phyloP scores from a whole-genome alignment of 78 protist genomes.

The Chrysochromulina parva region DNA sequence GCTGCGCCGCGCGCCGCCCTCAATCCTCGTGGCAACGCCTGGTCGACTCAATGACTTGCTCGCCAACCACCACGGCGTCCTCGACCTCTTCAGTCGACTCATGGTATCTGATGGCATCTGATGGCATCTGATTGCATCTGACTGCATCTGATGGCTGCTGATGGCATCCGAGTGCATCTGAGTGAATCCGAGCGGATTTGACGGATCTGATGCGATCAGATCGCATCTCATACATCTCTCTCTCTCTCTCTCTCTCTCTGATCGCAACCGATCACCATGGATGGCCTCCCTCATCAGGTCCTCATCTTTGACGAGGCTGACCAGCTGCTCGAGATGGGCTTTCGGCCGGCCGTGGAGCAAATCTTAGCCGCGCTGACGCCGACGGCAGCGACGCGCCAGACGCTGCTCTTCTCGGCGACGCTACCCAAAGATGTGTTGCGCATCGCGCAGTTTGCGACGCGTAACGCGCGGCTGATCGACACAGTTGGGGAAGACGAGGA shows the following conservation, averaged over 20 bases:
- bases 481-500: conserved; percentile 35
- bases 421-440: not conserved
- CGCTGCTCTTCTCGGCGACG: conserved; percentile 74
- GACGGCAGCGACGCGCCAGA: conserved; percentile 39
- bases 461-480: conserved; percentile 30
- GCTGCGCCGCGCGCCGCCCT: not conserved
- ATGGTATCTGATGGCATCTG: no score
- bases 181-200: no score
- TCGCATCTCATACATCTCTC: no score
- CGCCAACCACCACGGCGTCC: not conserved
- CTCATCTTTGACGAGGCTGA: conserved; percentile 38
- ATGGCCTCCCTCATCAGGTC: no score
- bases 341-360: not conserved
- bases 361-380: conserved; percentile 20
- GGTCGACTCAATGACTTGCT: conserved; percentile 70
- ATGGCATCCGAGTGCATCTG: no score
- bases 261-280: no score
- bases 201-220: no score
- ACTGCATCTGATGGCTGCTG: no score
- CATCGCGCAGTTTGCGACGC: not conserved
- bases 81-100: no score
- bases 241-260: no score
- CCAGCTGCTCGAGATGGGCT: conserved; percentile 44
- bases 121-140: no score
- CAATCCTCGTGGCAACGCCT: conserved; percentile 69